These are phyloP conservation scores for Fraxinus albicans DNA, from an alignment of 305 asterid species.

Conservation along the genomic window DNA sequence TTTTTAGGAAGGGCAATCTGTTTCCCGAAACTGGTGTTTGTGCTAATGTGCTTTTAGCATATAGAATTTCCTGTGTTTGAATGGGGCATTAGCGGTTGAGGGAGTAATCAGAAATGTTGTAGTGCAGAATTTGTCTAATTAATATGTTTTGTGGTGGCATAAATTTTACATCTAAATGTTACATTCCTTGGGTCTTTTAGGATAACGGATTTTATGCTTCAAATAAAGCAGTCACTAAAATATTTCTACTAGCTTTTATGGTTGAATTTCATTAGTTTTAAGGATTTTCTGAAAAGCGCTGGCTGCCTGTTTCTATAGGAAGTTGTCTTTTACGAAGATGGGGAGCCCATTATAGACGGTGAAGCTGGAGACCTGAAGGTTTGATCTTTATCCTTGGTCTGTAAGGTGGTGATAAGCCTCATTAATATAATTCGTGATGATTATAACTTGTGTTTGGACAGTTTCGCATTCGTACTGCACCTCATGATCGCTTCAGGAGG, in stretches of 20 bases:
- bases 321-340: constrained; percentile 87
- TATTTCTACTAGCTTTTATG: not conserved
- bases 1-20: not conserved
- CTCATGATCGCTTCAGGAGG: constrained; percentile 80
- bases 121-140: not conserved
- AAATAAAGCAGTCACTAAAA: not conserved
- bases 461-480: constrained; percentile 88
- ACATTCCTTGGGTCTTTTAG: not conserved
- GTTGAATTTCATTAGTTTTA: not conserved
- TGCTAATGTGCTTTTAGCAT: not conserved
- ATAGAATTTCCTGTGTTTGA: not conserved
- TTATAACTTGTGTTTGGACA: constrained; percentile 24
- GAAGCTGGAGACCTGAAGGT: constrained; percentile 97
- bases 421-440: not conserved
- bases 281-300: not conserved
- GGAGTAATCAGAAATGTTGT: not conserved
- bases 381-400: constrained; percentile 23
- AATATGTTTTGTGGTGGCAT: not conserved
- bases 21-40: not conserved
- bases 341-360: constrained; percentile 91
- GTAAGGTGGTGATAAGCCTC: not conserved
- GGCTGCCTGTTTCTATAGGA: constrained; percentile 48
- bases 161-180: not conserved
- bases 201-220: not conserved
- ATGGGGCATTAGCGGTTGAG: not conserved